Evolutionary conservation across 2,329 filamentous ascomycete species (phyloP).

Genomic region (Phaeophleospora eucalypticola): DNA sequence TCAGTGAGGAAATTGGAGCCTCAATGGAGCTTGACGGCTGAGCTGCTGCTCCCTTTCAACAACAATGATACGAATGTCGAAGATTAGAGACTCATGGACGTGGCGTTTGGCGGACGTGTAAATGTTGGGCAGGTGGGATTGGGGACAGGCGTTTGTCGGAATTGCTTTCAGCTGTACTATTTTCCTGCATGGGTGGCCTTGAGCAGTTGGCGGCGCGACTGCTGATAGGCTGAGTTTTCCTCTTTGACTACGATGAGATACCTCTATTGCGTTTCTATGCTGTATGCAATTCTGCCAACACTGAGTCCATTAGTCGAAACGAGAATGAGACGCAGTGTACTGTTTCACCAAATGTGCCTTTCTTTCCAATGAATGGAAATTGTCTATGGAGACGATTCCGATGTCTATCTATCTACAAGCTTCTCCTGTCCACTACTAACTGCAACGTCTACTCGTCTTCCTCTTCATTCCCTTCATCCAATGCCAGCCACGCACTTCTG

Average conservation of each 20-base stretch:
- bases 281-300: not conserved
- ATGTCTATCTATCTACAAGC: not conserved
- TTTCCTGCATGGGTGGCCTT: not conserved
- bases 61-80: conserved; percentile 1
- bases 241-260: not conserved
- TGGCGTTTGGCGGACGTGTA: not conserved
- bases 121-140: conserved; percentile 3
- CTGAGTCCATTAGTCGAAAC: too few relatives aligned
- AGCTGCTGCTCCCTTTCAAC: not conserved
- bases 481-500: conserved; percentile 55
- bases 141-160: not conserved
- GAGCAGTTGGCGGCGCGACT: conserved; percentile 15
- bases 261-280: conserved; percentile 3
- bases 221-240: not conserved
- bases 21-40: conserved; percentile 29
- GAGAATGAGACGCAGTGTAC: too few relatives aligned
- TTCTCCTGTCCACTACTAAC: conserved; percentile 3
- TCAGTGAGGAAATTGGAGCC: conserved; percentile 32
- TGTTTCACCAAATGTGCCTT: too few relatives aligned
- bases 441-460: too few relatives aligned
- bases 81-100: not conserved
- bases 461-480: conserved; percentile 56
- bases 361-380: too few relatives aligned
- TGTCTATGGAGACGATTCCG: too few relatives aligned
- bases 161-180: not conserved